Evolutionary conservation across 73 alveolate species (phyloP).

Genomic region (Symbiodinium natans): DNA sequence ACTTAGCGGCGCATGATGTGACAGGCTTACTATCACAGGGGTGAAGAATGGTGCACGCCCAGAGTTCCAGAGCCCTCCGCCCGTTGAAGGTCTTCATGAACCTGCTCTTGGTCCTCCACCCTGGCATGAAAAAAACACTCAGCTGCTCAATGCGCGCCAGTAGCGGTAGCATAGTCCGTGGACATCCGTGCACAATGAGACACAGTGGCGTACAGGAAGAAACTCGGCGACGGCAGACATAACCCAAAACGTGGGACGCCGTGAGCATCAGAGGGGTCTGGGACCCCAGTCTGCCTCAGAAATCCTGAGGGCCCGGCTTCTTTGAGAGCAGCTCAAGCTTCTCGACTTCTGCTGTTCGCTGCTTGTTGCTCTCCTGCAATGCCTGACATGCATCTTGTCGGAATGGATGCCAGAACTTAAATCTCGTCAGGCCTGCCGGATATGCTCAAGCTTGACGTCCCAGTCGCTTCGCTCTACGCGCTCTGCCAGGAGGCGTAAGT

Average conservation of each 20-base stretch:
- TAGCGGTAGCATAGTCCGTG: too few species aligned
- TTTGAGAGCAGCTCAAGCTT: constrained; percentile 29
- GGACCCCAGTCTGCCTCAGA: too few species aligned
- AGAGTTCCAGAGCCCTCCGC: neutral
- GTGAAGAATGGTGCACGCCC: too few species aligned
- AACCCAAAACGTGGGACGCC: too few species aligned
- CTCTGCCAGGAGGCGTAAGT: constrained; percentile 59
- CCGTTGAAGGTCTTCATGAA: neutral
- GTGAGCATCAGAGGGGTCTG: too few species aligned
- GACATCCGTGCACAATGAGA: too few species aligned
- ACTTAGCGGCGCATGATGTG: too few species aligned
- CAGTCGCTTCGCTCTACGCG: constrained; percentile 93
- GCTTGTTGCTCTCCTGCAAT: constrained; percentile 24
- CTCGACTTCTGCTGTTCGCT: constrained; percentile 21
- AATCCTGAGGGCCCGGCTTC: constrained; percentile 7
- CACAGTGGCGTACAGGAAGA: too few species aligned
- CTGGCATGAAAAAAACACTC: neutral
- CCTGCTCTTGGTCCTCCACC: constrained; percentile 74
- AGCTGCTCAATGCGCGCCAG: neutral
- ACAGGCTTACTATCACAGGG: too few species aligned
- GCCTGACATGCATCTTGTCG: neutral
- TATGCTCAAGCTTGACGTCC: constrained; percentile 69
- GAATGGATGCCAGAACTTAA: neutral
- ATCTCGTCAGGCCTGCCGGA: constrained; percentile 44
- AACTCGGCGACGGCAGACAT: too few species aligned